These are phyloP conservation scores for Wallacemonas sp. DNA, from an alignment of 208 protist genomes.

Conservation along the genomic window DNA sequence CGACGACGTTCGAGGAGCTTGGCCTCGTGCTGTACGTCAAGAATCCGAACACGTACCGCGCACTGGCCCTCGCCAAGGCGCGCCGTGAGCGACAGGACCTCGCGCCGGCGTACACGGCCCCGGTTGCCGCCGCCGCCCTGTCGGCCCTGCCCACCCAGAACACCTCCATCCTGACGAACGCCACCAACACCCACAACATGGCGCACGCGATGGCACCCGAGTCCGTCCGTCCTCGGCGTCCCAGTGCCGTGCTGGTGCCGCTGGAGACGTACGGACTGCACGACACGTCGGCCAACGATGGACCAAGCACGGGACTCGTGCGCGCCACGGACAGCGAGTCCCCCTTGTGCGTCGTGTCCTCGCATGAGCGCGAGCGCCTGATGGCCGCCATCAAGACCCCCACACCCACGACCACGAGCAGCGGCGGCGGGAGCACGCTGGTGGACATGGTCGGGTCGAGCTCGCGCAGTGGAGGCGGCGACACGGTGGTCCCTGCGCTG, in stretches of 20 bases:
- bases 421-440: background rate
- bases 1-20: conserved; percentile 65
- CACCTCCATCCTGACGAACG: background rate
- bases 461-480: conserved; percentile 8
- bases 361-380: too few relatives aligned
- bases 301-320: too few relatives aligned
- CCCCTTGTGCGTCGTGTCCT: too few relatives aligned
- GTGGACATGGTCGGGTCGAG: conserved; percentile 6
- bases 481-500: conserved; percentile 1
- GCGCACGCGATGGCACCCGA: background rate
- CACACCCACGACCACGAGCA: too few relatives aligned
- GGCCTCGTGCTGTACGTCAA: conserved; percentile 35
- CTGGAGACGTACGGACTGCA: background rate
- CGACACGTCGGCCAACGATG: too few relatives aligned
- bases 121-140: too few relatives aligned
- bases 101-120: background rate
- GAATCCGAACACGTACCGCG: conserved; percentile 2
- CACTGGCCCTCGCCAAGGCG: background rate
- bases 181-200: conserved; percentile 6
- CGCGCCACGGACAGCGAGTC: too few relatives aligned
- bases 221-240: background rate
- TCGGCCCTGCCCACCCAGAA: background rate
- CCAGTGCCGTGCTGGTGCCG: background rate
- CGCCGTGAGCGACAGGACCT: conserved; percentile 2
- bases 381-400: too few relatives aligned